Evolutionary conservation across 768 basidiomycete genomes (phyloP).

Genomic region (Dictyophora rubrovolvata): DNA sequence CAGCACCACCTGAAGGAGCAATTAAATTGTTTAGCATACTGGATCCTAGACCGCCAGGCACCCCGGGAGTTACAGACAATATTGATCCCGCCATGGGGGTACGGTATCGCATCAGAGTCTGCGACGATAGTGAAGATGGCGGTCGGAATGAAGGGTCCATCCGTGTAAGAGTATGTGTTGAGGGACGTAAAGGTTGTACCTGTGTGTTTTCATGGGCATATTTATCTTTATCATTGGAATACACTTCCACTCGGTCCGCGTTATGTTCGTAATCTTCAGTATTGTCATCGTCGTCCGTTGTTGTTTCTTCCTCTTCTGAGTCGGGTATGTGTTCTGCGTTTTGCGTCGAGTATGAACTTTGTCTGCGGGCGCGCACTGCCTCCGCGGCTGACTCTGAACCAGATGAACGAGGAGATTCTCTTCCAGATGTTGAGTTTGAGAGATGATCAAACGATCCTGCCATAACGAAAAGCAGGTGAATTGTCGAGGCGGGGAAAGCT

Average conservation of each 20-base stretch:
- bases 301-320: slow-evolving; percentile 22
- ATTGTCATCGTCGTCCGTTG: slow-evolving; percentile 31
- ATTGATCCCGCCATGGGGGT: slow-evolving; percentile 63
- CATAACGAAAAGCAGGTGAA: background rate
- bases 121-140: slow-evolving; percentile 67
- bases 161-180: slow-evolving; percentile 19
- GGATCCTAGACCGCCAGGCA: slow-evolving; percentile 3
- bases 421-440: slow-evolving; percentile 28
- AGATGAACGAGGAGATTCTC: slow-evolving; percentile 58
- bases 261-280: slow-evolving; percentile 23
- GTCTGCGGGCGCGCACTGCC: slow-evolving; percentile 8
- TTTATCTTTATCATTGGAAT: slow-evolving; percentile 10
- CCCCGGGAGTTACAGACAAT: slow-evolving; percentile 43
- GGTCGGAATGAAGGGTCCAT: slow-evolving; percentile 32
- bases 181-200: slow-evolving; percentile 19
- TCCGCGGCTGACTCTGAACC: slow-evolving; percentile 28
- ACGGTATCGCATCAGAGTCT: slow-evolving; percentile 46
- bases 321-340: slow-evolving; percentile 17
- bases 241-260: slow-evolving; percentile 27
- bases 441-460: slow-evolving; percentile 4
- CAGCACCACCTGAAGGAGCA: slow-evolving; percentile 1
- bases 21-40: background rate
- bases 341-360: slow-evolving; percentile 4
- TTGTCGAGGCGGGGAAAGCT: background rate
- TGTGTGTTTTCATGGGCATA: slow-evolving; percentile 26